Conservation (phyloP, 2,329 filamentous ascomycete genomes). For the Sclerotinia minor region DNA sequence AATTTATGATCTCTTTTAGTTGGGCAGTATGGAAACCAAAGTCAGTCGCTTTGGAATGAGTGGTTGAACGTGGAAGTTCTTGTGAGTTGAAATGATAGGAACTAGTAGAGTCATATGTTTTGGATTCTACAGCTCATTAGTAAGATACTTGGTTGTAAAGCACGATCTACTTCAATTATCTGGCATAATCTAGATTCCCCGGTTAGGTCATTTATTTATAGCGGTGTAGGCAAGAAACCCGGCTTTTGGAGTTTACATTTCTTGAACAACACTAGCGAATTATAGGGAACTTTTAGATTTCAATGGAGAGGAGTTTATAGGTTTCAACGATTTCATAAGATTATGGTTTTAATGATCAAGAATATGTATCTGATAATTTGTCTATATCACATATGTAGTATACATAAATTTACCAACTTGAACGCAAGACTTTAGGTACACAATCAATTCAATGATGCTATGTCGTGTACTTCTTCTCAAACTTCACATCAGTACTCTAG, state of each 20-base stretch:
- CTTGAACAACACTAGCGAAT: not conserved
- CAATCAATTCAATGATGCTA: no score
- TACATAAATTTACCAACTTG: no score
- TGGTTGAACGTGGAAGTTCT: not conserved
- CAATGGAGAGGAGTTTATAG: not conserved
- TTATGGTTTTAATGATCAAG: not conserved
- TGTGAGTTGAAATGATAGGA: not conserved
- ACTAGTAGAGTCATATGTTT: not conserved
- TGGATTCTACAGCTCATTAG: not conserved
- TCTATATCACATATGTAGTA: no score
- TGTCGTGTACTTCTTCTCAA: no score
- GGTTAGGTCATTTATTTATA: not conserved
- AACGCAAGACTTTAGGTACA: no score
- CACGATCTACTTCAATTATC: not conserved
- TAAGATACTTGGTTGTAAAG: not conserved
- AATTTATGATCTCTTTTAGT: constrained; percentile 54
- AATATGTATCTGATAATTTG: not conserved
- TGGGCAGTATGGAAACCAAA: constrained; percentile 61
- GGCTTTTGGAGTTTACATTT: not conserved
- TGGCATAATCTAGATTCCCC: not conserved
- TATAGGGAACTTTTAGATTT: not conserved
- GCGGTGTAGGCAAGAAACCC: not conserved
- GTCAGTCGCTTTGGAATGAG: constrained; percentile 13
- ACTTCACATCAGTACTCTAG: no score
- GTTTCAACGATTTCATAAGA: not conserved